Evolutionary conservation across 78 protist genomes (phyloP).

Genomic region (Dictyostelium firmibasis): DNA sequence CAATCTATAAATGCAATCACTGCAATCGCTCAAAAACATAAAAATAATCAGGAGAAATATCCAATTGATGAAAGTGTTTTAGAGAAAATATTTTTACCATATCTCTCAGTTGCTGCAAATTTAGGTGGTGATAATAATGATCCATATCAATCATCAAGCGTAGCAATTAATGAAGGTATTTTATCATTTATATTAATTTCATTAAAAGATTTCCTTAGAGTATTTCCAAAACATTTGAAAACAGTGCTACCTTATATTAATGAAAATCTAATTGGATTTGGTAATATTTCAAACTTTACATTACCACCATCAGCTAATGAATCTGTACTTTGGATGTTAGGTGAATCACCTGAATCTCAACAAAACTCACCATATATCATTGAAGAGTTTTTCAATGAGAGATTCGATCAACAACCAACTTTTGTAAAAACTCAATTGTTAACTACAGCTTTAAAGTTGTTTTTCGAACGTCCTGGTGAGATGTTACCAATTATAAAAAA

Average conservation of each 20-base stretch:
- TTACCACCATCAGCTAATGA: slow-evolving; percentile 14
- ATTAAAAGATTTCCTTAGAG: slow-evolving; percentile 35
- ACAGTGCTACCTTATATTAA: neutral
- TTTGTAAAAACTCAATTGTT: slow-evolving; percentile 81
- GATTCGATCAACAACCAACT: slow-evolving; percentile 56
- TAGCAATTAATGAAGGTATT: neutral
- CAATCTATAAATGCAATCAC: slow-evolving; percentile 9
- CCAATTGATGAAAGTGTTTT: neutral
- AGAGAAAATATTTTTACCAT: slow-evolving; percentile 10
- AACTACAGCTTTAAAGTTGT: slow-evolving; percentile 78
- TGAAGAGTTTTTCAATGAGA: slow-evolving; percentile 77
- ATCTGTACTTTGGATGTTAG: slow-evolving; percentile 92
- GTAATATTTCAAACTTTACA: neutral
- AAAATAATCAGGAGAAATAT: neutral
- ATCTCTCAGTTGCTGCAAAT: neutral
- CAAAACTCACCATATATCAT: slow-evolving; percentile 90
- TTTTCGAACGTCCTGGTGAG: slow-evolving; percentile 91
- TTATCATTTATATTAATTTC: neutral
- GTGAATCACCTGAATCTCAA: slow-evolving; percentile 86
- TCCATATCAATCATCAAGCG: neutral
- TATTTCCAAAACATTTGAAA: slow-evolving; percentile 15
- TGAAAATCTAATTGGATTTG: neutral
- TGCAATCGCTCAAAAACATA: neutral
- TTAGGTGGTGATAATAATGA: neutral
- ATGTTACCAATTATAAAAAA: slow-evolving; percentile 72